A percentile compares a stretch with the other conserved stretches of the same genome.
Evolutionary conservation across 768 basidiomycete genomes (phyloP).

Genomic region (Mycena haematopus): DNA sequence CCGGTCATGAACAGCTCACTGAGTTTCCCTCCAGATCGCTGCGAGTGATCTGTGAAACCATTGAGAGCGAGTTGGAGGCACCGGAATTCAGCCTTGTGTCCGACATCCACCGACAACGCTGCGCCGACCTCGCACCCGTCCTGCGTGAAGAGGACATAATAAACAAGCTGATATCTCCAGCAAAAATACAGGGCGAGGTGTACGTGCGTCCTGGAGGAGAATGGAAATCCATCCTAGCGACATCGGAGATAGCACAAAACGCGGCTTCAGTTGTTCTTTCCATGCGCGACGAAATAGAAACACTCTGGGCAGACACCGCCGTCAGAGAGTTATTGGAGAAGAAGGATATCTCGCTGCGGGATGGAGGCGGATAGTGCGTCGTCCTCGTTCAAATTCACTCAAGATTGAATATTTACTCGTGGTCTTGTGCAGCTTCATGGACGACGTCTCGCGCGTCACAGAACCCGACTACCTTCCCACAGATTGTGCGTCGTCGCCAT

Average conservation of each 20-base stretch:
- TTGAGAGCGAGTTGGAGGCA: conserved; percentile 35
- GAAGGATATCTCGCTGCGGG: conserved; percentile 59
- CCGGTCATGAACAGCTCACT: not conserved
- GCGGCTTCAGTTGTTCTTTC: conserved; percentile 58
- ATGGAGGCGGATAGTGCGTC: conserved; percentile 73
- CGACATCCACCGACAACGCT: conserved; percentile 38
- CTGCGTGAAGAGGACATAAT: conserved; percentile 38
- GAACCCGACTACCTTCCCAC: conserved; percentile 62
- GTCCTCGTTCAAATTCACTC: not conserved
- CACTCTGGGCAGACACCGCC: conserved; percentile 64
- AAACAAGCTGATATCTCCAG: conserved; percentile 55
- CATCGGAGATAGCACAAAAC: conserved; percentile 35
- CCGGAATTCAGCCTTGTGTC: conserved; percentile 30
- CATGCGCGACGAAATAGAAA: conserved; percentile 63
- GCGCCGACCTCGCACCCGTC: conserved; percentile 45
- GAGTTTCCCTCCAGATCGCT: conserved; percentile 49
- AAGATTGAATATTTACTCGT: not conserved
- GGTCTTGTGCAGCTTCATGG: conserved; percentile 62
- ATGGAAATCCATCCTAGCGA: conserved; percentile 58
- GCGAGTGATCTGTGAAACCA: conserved; percentile 56
- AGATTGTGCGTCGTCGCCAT: conserved; percentile 52
- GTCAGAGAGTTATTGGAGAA: conserved; percentile 59
- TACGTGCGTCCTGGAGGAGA: conserved; percentile 62
- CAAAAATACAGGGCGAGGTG: conserved; percentile 57
- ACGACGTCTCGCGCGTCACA: conserved; percentile 69